phyloP scores from a whole-genome alignment of 2,329 filamentous ascomycete species.

The Aspergillus udagawae region DNA sequence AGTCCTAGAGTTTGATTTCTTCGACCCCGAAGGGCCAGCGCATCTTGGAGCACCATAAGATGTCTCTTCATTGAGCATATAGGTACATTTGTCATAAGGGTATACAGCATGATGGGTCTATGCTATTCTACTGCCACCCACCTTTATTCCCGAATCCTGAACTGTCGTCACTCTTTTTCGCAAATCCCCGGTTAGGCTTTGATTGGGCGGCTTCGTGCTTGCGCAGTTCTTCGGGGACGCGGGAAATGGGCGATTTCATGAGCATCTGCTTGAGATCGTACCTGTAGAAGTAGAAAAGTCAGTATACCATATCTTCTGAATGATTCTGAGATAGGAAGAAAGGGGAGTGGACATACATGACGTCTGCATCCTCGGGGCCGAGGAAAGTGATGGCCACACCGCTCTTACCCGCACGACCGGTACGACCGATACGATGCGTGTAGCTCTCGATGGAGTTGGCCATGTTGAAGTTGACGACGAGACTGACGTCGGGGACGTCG shows the following conservation, averaged over 20 bases:
- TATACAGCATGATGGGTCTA: not conserved
- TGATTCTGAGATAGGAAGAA: not conserved
- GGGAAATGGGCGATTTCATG: slow-evolving; percentile 79
- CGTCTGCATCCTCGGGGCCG: slow-evolving; percentile 82
- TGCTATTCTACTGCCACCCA: slow-evolving; percentile 22
- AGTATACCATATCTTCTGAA: slow-evolving; percentile 13
- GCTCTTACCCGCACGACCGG: slow-evolving; percentile 93
- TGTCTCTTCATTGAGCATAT: not conserved
- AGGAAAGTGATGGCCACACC: slow-evolving; percentile 96
- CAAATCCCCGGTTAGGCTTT: slow-evolving; percentile 54
- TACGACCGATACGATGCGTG: slow-evolving; percentile 94
- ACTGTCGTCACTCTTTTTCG: slow-evolving; percentile 46
- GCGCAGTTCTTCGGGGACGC: slow-evolving; percentile 85
- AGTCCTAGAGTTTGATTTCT: too few relatives aligned
- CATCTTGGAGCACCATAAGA: not conserved
- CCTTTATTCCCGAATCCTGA: slow-evolving; percentile 35
- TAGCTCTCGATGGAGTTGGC: slow-evolving; percentile 87
- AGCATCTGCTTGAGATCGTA: slow-evolving; percentile 95
- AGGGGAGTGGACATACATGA: slow-evolving; percentile 56
- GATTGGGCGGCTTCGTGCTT: slow-evolving; percentile 90
- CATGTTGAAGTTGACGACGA: slow-evolving; percentile 99
- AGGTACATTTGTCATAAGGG: not conserved
- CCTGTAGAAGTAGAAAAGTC: slow-evolving; percentile 22
- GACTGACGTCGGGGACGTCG: slow-evolving; percentile 86
- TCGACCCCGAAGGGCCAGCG: not conserved